Evolutionary conservation across 768 basidiomycete genomes (phyloP).

Genomic region (Rhizopogon rudus): DNA sequence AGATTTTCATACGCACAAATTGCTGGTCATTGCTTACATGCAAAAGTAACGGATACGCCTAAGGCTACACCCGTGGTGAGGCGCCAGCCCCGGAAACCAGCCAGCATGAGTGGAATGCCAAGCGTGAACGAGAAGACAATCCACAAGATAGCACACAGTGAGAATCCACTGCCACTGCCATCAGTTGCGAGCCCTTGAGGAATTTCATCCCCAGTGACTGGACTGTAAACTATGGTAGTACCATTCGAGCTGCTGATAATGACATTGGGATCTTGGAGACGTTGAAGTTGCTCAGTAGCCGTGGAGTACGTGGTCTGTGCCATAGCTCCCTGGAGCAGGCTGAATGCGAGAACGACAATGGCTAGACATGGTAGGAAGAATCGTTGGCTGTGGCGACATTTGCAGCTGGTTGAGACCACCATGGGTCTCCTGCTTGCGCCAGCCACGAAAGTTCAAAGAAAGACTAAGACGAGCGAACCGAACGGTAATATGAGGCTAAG

Average conservation of each 20-base stretch:
- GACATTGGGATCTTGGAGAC: slow-evolving; percentile 25
- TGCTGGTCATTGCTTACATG: slow-evolving; percentile 28
- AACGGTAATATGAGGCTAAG: too few species aligned
- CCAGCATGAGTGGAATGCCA: slow-evolving; percentile 50
- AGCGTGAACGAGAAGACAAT: slow-evolving; percentile 45
- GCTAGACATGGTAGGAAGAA: neutral
- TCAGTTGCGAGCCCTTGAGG: slow-evolving; percentile 55
- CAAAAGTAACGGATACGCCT: slow-evolving; percentile 45
- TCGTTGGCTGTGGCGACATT: neutral
- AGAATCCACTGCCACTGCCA: slow-evolving; percentile 48
- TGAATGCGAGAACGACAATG: neutral
- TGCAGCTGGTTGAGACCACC: neutral
- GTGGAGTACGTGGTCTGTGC: neutral
- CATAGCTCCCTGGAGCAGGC: neutral
- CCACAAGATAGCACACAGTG: slow-evolving; percentile 52
- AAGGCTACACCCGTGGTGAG: slow-evolving; percentile 50
- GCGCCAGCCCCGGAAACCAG: slow-evolving; percentile 54
- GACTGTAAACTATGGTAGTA: slow-evolving; percentile 38
- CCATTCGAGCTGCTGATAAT: slow-evolving; percentile 26
- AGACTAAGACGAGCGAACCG: neutral
- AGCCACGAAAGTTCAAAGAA: neutral
- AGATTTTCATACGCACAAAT: neutral
- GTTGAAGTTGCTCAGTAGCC: slow-evolving; percentile 12
- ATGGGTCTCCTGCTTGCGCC: neutral
- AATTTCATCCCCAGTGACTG: slow-evolving; percentile 36